Evolutionary conservation across 345 rosid genomes (phyloP), one percentile per base, ranked within the genome.

Genomic region (Eucalyptus camaldulensis): DNA sequence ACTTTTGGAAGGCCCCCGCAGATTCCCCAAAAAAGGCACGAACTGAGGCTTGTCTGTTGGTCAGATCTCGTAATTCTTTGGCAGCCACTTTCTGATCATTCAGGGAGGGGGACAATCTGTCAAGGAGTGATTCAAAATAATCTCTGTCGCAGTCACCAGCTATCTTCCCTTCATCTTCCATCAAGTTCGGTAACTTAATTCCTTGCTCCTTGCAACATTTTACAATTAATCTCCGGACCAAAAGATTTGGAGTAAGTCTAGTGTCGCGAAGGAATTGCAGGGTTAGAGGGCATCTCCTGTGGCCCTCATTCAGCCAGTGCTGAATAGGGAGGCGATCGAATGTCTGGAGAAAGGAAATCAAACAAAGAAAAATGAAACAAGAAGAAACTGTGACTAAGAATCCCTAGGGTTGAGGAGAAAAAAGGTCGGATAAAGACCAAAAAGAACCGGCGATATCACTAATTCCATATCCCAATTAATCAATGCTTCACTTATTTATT

Each of bases 61-160:
- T 95, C 89, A 93, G 90, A 37, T 37, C 31, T 15, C 94, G 93
- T 29, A 96, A 92, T 92, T 94, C 93, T 86, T 91, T 90, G 0
- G 95, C 94, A 56, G 97, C 96, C 87, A 89, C 91, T 51, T 88
- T 92, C 90, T 91, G 93, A 54, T 93, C 95, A n/a, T 91, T 31
- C 90, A 90, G 91, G 29, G 95, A 87, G 80, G 93, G 90, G 10
- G 94, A 94, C 89, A 96, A 83, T 88, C 93, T 91, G 16, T 94
- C 89, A 45, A 96, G 92, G 86, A 96, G 87, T 22, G 93, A 91
- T 25, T 90, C 90, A 10, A 94, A 88, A 45, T 86, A 81, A 88
- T 69, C 53, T 88, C 90, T 87, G 56, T 90, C 87, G 1, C 91
- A 87, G 51, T 91, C 92, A 27, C 88, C 87, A 24, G n/a, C 85